Conservation (phyloP, 2,329 filamentous ascomycete species). For the Laburnicola sp. region DNA sequence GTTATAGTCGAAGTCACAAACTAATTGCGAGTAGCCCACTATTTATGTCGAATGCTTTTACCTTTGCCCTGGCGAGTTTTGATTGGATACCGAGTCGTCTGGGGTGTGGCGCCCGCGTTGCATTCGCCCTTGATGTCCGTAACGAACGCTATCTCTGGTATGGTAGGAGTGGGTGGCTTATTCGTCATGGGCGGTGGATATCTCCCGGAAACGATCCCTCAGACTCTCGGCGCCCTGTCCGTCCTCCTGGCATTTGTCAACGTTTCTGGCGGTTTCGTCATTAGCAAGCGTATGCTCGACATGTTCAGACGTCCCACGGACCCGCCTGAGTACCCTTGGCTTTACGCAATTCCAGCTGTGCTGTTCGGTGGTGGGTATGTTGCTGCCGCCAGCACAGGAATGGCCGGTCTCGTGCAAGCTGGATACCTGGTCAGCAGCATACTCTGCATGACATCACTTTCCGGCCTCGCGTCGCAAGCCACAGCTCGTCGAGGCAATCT, state of each 20-base stretch:
- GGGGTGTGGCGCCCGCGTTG: slow-evolving; percentile 80
- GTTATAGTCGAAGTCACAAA: neutral
- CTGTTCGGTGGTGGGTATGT: slow-evolving; percentile 81
- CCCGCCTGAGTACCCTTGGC: slow-evolving; percentile 84
- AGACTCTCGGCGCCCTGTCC: slow-evolving; percentile 74
- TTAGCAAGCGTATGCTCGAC: slow-evolving; percentile 91
- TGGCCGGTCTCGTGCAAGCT: slow-evolving; percentile 81
- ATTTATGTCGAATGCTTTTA: slow-evolving; percentile 88
- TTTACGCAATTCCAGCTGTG: slow-evolving; percentile 76
- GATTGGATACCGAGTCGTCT: slow-evolving; percentile 85
- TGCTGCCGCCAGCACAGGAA: slow-evolving; percentile 77
- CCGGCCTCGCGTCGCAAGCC: slow-evolving; percentile 76
- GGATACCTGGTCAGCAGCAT: slow-evolving; percentile 85
- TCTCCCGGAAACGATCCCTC: slow-evolving; percentile 67
- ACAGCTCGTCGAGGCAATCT: slow-evolving; percentile 85
- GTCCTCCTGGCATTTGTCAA: slow-evolving; percentile 87
- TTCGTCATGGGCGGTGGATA: slow-evolving; percentile 83
- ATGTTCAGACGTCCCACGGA: slow-evolving; percentile 69
- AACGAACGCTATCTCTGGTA: slow-evolving; percentile 86
- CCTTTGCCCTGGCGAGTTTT: slow-evolving; percentile 80
- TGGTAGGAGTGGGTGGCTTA: slow-evolving; percentile 86
- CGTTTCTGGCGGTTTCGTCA: slow-evolving; percentile 84
- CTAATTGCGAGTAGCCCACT: slow-evolving; percentile 54
- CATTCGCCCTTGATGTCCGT: slow-evolving; percentile 92
- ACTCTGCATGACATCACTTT: slow-evolving; percentile 79